Conservation (phyloP, 192 early-diverging fungal genomes). For the Diversispora epigaea region DNA sequence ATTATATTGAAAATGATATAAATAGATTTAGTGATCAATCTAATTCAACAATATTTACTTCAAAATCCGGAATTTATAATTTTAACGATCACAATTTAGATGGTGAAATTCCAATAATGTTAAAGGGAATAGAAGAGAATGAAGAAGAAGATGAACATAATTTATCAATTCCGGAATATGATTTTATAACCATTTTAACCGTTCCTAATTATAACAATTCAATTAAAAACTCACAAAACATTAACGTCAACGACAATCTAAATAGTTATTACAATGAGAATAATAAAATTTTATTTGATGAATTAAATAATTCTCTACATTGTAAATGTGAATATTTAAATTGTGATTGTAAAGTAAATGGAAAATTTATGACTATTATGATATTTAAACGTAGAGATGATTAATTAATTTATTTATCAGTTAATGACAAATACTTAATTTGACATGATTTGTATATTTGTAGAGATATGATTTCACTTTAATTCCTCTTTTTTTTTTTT, state of each 20-base stretch:
- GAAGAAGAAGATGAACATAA: not conserved
- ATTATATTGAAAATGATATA: too few species aligned
- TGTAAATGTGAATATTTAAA: not conserved
- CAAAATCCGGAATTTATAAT: too few species aligned
- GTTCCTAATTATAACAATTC: not conserved
- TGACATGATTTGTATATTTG: too few species aligned
- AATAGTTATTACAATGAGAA: not conserved
- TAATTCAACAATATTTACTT: too few species aligned
- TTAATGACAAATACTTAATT: too few species aligned
- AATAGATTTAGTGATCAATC: too few species aligned
- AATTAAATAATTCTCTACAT: too few species aligned
- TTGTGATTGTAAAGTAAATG: not conserved
- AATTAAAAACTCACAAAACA: too few species aligned
- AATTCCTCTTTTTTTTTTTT: too few species aligned
- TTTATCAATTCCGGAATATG: not conserved
- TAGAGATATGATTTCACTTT: too few species aligned
- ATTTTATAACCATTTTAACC: not conserved
- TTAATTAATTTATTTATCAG: not conserved
- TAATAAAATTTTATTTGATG: not conserved
- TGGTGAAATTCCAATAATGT: not conserved
- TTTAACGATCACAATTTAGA: too few species aligned
- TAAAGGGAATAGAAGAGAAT: not conserved
- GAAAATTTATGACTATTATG: not conserved
- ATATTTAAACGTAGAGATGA: not conserved
- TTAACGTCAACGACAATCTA: not conserved